A percentile compares a stretch with the other conserved stretches of the same genome.
These are phyloP conservation scores for Mortierella sp. DNA, from an alignment of 371 early-diverging fungal species.

Conservation along the genomic window DNA sequence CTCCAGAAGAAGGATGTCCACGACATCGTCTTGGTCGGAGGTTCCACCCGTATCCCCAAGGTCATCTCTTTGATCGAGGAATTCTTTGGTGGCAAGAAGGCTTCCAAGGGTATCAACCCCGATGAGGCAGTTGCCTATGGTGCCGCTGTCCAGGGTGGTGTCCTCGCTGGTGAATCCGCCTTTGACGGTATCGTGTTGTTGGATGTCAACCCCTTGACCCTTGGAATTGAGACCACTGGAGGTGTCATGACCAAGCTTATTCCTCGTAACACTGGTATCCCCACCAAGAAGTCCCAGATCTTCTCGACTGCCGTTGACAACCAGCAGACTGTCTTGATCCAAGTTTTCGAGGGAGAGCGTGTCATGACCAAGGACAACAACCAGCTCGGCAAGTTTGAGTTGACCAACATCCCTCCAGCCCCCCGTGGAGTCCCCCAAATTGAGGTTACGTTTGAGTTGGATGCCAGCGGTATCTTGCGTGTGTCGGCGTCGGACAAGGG, in stretches of 20 bases:
- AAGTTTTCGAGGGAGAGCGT: slow-evolving; percentile 98
- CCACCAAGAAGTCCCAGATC: slow-evolving; percentile 97
- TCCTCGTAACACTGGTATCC: slow-evolving; percentile 97
- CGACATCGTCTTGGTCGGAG: slow-evolving; percentile 99
- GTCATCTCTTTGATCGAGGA: slow-evolving; percentile 94
- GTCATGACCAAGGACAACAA: slow-evolving; percentile 97
- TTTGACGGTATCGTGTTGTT: slow-evolving; percentile 77
- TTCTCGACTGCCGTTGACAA: slow-evolving; percentile 99
- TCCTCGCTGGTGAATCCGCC: slow-evolving; percentile 82
- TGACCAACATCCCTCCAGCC: slow-evolving; percentile 85
- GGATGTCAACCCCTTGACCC: slow-evolving; percentile 98
- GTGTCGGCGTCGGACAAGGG: slow-evolving; percentile 97
- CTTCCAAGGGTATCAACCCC: slow-evolving; percentile 97
- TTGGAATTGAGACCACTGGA: slow-evolving; percentile 97
- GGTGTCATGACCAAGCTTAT: slow-evolving; percentile 97
- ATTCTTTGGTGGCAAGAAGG: slow-evolving; percentile 93
- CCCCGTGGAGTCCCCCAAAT: slow-evolving; percentile 93
- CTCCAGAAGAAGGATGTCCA: slow-evolving; percentile 88
- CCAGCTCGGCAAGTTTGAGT: slow-evolving; percentile 96
- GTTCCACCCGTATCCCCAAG: slow-evolving; percentile 99
- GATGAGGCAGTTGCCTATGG: slow-evolving; percentile 99
- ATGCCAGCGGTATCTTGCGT: slow-evolving; percentile 98
- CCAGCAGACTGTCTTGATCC: slow-evolving; percentile 97
- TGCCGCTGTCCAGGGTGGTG: slow-evolving; percentile 99
- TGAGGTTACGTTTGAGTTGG: slow-evolving; percentile 96